These are phyloP conservation scores for Incumbomyces delicatus DNA, from an alignment of 2,329 filamentous ascomycete genomes.

Conservation along the genomic window DNA sequence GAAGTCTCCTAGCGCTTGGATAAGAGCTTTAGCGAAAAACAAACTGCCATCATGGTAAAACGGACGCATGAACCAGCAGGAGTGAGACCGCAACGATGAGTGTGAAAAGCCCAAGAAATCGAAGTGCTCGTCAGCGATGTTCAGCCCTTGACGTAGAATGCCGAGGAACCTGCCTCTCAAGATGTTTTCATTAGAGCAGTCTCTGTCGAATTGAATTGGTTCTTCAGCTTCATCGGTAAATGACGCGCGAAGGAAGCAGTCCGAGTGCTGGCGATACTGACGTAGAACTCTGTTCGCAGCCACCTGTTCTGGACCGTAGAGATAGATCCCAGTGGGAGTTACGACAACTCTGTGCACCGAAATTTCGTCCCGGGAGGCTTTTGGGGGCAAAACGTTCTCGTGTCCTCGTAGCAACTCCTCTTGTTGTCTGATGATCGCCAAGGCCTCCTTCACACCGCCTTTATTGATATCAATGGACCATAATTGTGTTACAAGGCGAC, in stretches of 20 bases:
- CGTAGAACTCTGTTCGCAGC: constrained; percentile 62
- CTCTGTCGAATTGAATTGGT: constrained; percentile 48
- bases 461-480: constrained; percentile 21
- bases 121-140: constrained; percentile 54
- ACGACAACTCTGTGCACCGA: constrained; percentile 48
- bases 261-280: constrained; percentile 49
- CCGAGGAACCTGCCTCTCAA: constrained; percentile 50
- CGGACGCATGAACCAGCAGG: constrained; percentile 56
- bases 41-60: constrained; percentile 29
- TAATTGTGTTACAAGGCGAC: constrained; percentile 32
- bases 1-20: constrained; percentile 42
- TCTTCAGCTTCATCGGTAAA: constrained; percentile 67
- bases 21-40: constrained; percentile 30
- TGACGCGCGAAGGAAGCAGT: constrained; percentile 59
- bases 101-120: constrained; percentile 69
- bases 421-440: constrained; percentile 17
- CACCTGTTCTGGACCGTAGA: constrained; percentile 46
- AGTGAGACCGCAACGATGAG: constrained; percentile 63
- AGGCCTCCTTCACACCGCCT: constrained; percentile 12
- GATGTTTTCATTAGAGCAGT: constrained; percentile 41
- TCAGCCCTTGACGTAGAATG: constrained; percentile 50
- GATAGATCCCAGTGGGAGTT: constrained; percentile 47
- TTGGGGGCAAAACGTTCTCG: constrained; percentile 3
- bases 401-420: neutral
- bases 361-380: constrained; percentile 31